phyloP scores from a whole-genome alignment of 306 rosid species.

The Inga laurina region DNA sequence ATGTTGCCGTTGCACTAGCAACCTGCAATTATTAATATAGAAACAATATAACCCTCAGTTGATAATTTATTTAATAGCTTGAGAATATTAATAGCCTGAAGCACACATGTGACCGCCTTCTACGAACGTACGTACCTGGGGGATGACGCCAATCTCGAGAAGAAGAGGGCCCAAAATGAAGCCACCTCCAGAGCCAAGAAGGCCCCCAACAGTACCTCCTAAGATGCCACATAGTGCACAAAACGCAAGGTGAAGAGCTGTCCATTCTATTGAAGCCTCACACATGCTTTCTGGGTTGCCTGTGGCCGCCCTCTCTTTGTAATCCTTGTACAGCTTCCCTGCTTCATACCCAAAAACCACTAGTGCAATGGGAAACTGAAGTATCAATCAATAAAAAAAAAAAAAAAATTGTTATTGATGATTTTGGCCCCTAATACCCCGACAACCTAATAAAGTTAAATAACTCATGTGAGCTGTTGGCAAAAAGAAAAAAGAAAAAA shows the following conservation, averaged over 20 bases:
- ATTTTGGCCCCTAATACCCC: not conserved
- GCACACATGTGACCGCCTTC: not conserved
- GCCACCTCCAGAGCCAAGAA: slow-evolving; percentile 93
- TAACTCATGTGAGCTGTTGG: not conserved
- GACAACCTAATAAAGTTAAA: not conserved
- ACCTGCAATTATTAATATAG: slow-evolving; percentile 43
- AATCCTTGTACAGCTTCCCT: slow-evolving; percentile 62
- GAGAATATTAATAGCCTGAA: not conserved
- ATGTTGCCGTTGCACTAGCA: slow-evolving; percentile 94
- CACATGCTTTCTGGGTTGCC: slow-evolving; percentile 67
- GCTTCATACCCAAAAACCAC: slow-evolving; percentile 76
- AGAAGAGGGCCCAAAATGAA: slow-evolving; percentile 90
- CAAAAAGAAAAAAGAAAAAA: not conserved
- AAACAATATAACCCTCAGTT: not conserved
- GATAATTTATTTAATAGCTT: slow-evolving; percentile 5
- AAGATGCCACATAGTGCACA: slow-evolving; percentile 84
- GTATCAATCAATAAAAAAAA: not conserved
- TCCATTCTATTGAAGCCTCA: slow-evolving; percentile 94
- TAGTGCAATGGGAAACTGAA: slow-evolving; percentile 77
- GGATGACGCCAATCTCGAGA: slow-evolving; percentile 88
- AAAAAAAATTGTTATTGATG: not conserved
- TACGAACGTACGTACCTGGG: slow-evolving; percentile 45
- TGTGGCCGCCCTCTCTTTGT: slow-evolving; percentile 56
- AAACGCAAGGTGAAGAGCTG: slow-evolving; percentile 52
- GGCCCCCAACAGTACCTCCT: slow-evolving; percentile 91